These are phyloP conservation scores for Suillus discolor DNA, from an alignment of 768 basidiomycete species.

Conservation along the genomic window DNA sequence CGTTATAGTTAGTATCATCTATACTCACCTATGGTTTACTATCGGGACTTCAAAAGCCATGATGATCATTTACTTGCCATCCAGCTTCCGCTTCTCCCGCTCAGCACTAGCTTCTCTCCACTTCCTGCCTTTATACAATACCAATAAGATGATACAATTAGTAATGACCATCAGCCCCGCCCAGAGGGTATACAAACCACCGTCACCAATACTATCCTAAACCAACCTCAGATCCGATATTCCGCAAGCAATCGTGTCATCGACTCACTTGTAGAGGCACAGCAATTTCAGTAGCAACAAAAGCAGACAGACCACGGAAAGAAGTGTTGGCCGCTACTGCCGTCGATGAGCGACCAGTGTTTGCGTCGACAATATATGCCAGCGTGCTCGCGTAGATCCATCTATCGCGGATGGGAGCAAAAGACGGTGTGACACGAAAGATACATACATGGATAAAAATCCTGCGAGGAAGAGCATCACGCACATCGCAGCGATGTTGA, in stretches of 20 bases:
- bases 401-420: constrained; percentile 25
- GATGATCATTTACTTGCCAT: neutral
- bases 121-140: constrained; percentile 54
- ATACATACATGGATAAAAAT: constrained; percentile 64
- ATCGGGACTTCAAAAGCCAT: too few species aligned
- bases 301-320: constrained; percentile 70
- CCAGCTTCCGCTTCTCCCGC: constrained; percentile 34
- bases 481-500: constrained; percentile 65
- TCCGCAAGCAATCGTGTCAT: neutral
- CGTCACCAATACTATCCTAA: constrained; percentile 23
- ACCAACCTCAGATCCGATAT: neutral
- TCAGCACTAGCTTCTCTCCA: constrained; percentile 60
- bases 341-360: constrained; percentile 75
- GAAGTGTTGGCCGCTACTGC: constrained; percentile 77
- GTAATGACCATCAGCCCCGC: constrained; percentile 55
- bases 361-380: constrained; percentile 87
- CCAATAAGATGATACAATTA: constrained; percentile 56
- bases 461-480: constrained; percentile 75
- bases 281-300: constrained; percentile 71
- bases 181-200: constrained; percentile 40
- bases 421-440: neutral
- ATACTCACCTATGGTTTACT: too few species aligned
- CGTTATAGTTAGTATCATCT: too few species aligned
- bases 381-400: constrained; percentile 68
- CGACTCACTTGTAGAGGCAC: constrained; percentile 60